Percentiles rank a stretch among this genome's conserved stretches.
phyloP scores from a whole-genome alignment of 345 rosid species.

The Ricinus communis region DNA sequence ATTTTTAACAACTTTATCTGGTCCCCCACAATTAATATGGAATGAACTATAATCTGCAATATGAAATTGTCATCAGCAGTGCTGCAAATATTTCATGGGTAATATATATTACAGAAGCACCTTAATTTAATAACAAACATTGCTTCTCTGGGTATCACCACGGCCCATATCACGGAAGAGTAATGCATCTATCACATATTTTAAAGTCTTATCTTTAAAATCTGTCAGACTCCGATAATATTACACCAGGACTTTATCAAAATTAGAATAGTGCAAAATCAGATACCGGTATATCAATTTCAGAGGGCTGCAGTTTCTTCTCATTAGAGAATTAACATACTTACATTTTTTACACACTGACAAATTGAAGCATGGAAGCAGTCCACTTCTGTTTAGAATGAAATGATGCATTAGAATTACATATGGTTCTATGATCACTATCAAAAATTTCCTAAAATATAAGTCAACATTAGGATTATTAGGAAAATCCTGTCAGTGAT shows the following conservation, averaged over 20 bases:
- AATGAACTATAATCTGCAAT: not conserved
- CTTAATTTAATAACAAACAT: not conserved
- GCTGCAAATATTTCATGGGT: not conserved
- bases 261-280: not conserved
- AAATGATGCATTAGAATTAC: not conserved
- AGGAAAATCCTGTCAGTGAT: too few relatives aligned
- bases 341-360: not conserved
- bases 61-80: not conserved
- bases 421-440: not conserved
- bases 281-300: not conserved
- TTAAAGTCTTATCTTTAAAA: too few relatives aligned
- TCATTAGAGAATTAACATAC: not conserved
- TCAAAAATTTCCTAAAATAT: too few relatives aligned
- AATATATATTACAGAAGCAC: not conserved
- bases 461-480: too few relatives aligned
- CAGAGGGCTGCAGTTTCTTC: not conserved
- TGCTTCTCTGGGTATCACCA: too few relatives aligned
- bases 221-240: too few relatives aligned
- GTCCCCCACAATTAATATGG: conserved; percentile 4
- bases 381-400: not conserved
- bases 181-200: too few relatives aligned
- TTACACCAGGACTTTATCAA: too few relatives aligned
- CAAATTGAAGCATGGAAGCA: not conserved
- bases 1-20: not conserved
- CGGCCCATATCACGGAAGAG: too few relatives aligned